phyloP scores from a whole-genome alignment of 192 early-diverging fungal species.

The Coemansia sp. region DNA sequence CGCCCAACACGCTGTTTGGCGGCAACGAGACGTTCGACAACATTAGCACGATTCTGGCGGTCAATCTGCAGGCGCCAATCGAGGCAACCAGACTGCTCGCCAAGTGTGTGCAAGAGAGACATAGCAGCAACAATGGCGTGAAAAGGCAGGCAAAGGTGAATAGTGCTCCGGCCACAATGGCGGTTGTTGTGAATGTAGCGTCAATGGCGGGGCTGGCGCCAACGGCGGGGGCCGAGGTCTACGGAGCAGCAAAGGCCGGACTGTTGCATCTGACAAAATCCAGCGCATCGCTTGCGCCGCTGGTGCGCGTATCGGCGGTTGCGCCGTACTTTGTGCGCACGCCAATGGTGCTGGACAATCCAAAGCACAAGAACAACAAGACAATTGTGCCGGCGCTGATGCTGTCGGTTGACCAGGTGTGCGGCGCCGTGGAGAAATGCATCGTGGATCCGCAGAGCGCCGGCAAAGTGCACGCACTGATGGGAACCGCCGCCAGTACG shows the following conservation, averaged over 20 bases:
- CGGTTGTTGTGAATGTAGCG: slow-evolving; percentile 41
- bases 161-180: neutral
- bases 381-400: slow-evolving; percentile 35
- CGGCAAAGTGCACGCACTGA: slow-evolving; percentile 28
- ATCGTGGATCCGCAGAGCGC: slow-evolving; percentile 19
- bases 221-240: slow-evolving; percentile 39
- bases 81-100: slow-evolving; percentile 37
- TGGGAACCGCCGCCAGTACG: slow-evolving; percentile 23
- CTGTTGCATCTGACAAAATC: slow-evolving; percentile 41
- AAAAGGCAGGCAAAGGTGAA: neutral
- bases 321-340: slow-evolving; percentile 48
- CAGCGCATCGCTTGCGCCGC: slow-evolving; percentile 25
- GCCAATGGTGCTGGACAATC: slow-evolving; percentile 47
- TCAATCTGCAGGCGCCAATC: slow-evolving; percentile 44
- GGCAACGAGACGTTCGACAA: slow-evolving; percentile 26
- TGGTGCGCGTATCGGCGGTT: slow-evolving; percentile 31
- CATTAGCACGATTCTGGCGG: slow-evolving; percentile 19
- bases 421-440: slow-evolving; percentile 23
- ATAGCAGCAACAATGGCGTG: too few relatives aligned
- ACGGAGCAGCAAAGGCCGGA: slow-evolving; percentile 45
- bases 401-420: slow-evolving; percentile 41
- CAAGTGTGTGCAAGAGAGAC: slow-evolving; percentile 5
- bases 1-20: slow-evolving; percentile 31
- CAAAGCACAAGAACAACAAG: slow-evolving; percentile 42
- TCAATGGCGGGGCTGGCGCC: slow-evolving; percentile 48